These are phyloP conservation scores for Naematelia encephala DNA, from an alignment of 768 basidiomycete genomes.

Conservation along the genomic window DNA sequence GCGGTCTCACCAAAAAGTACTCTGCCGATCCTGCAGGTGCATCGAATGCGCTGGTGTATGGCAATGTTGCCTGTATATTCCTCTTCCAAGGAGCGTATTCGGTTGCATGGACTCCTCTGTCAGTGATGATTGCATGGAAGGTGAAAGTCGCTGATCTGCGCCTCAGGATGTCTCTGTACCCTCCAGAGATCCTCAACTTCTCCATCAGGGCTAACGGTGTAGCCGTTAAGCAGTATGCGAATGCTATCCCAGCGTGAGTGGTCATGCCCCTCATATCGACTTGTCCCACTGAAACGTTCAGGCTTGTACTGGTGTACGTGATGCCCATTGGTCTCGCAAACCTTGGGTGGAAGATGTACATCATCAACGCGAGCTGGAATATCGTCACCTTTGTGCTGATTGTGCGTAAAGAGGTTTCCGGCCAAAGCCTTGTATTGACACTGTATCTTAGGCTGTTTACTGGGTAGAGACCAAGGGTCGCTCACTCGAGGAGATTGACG, in stretches of 20 bases:
- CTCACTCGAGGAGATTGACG: slow-evolving; percentile 15
- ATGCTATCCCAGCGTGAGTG: too few relatives aligned
- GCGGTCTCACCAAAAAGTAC: slow-evolving; percentile 19
- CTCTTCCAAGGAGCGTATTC: slow-evolving; percentile 23
- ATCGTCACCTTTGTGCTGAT: slow-evolving; percentile 11
- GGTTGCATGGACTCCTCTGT: slow-evolving; percentile 21
- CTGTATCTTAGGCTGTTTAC: too few relatives aligned
- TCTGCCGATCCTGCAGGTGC: slow-evolving; percentile 1
- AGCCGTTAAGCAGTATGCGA: neutral
- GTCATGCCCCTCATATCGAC: too few relatives aligned
- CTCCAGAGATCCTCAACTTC: slow-evolving; percentile 50
- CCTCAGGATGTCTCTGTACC: slow-evolving; percentile 12
- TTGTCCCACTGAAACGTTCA: too few relatives aligned
- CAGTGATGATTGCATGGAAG: too few relatives aligned
- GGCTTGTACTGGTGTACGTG: slow-evolving; percentile 33
- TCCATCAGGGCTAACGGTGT: slow-evolving; percentile 70
- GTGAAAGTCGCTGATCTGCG: too few relatives aligned
- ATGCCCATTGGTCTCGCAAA: slow-evolving; percentile 33
- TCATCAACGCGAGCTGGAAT: slow-evolving; percentile 18
- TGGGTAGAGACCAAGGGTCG: slow-evolving; percentile 20
- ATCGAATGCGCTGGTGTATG: slow-evolving; percentile 11
- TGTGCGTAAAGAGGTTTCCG: too few relatives aligned
- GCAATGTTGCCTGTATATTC: slow-evolving; percentile 18
- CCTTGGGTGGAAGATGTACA: slow-evolving; percentile 30
- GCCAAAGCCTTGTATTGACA: too few relatives aligned